These are phyloP conservation scores for Colletotrichum magnum DNA, from an alignment of 2,329 filamentous ascomycete species.

Conservation along the genomic window DNA sequence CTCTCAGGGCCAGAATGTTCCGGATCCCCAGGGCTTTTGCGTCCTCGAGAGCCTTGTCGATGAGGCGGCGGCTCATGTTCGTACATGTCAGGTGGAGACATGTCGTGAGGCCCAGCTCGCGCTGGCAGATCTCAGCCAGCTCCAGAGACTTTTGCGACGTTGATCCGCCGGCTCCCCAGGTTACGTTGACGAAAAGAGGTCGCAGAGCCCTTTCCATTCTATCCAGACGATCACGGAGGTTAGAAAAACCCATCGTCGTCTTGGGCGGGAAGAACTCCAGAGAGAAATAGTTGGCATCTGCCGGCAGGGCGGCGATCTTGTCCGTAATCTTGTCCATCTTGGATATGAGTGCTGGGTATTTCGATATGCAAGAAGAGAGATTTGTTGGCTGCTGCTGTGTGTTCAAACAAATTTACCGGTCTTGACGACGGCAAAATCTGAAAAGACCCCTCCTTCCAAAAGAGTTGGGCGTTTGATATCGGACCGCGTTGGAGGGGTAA, in stretches of 20 bases:
- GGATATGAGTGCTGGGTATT: slow-evolving; percentile 15
- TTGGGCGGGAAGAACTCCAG: slow-evolving; percentile 99
- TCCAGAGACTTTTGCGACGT: slow-evolving; percentile 93
- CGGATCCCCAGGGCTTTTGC: slow-evolving; percentile 91
- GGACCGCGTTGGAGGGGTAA: slow-evolving; percentile 31
- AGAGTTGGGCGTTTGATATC: slow-evolving; percentile 14
- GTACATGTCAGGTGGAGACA: slow-evolving; percentile 98
- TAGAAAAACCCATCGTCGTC: slow-evolving; percentile 94
- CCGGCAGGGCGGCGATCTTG: slow-evolving; percentile 92
- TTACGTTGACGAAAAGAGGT: slow-evolving; percentile 96
- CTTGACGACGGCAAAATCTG: neutral
- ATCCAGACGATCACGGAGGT: slow-evolving; percentile 91
- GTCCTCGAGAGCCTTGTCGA: slow-evolving; percentile 91
- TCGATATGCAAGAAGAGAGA: slow-evolving; percentile 1
- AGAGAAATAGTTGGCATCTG: slow-evolving; percentile 89
- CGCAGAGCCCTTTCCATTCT: slow-evolving; percentile 94
- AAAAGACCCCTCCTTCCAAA: neutral
- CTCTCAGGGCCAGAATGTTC: slow-evolving; percentile 92
- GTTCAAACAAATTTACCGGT: neutral
- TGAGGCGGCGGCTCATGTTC: slow-evolving; percentile 90
- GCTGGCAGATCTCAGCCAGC: slow-evolving; percentile 94
- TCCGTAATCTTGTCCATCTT: slow-evolving; percentile 90
- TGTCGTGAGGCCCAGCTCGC: slow-evolving; percentile 91
- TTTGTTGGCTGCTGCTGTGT: neutral
- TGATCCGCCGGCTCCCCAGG: slow-evolving; percentile 96